These are phyloP conservation scores for Carex sylvatica DNA, from an alignment of 202 grass and related monocot species.

Conservation along the genomic window DNA sequence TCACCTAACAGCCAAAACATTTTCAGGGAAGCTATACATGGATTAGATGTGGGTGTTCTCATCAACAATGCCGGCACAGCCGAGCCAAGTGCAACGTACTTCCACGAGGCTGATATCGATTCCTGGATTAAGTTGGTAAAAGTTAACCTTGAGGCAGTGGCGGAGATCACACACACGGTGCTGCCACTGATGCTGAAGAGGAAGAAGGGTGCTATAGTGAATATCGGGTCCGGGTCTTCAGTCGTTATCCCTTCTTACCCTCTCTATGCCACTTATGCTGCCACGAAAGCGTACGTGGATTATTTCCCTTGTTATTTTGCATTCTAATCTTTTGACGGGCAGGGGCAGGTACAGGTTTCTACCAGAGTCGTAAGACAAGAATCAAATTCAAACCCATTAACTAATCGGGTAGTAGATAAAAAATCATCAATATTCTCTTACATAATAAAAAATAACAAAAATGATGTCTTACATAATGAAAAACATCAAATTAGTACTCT, in stretches of 20 bases:
- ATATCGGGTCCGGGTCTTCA: slow-evolving; percentile 42
- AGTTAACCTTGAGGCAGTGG: slow-evolving; percentile 46
- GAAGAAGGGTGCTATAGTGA: slow-evolving; percentile 44
- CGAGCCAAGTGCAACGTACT: slow-evolving; percentile 30
- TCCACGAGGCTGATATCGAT: slow-evolving; percentile 51
- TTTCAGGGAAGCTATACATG: slow-evolving; percentile 28
- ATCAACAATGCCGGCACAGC: slow-evolving; percentile 53
- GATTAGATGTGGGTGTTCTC: slow-evolving; percentile 53
- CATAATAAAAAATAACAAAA: no score
- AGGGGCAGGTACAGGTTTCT: no score
- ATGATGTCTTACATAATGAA: no score
- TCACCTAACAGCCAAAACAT: background rate
- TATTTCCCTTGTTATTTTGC: background rate
- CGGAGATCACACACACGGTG: slow-evolving; percentile 43
- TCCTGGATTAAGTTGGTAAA: slow-evolving; percentile 26
- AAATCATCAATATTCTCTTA: no score
- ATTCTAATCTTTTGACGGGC: background rate
- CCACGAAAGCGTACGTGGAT: slow-evolving; percentile 42
- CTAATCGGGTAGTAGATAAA: no score
- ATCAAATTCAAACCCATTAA: no score
- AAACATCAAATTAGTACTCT: no score
- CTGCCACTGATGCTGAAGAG: slow-evolving; percentile 39
- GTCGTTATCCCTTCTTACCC: slow-evolving; percentile 47
- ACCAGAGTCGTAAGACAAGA: no score
- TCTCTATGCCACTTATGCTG: slow-evolving; percentile 46